Percentiles rank a stretch among this genome's conserved stretches.
Evolutionary conservation across 192 early-diverging fungal species (phyloP).

Genomic region (Endogone sp.): DNA sequence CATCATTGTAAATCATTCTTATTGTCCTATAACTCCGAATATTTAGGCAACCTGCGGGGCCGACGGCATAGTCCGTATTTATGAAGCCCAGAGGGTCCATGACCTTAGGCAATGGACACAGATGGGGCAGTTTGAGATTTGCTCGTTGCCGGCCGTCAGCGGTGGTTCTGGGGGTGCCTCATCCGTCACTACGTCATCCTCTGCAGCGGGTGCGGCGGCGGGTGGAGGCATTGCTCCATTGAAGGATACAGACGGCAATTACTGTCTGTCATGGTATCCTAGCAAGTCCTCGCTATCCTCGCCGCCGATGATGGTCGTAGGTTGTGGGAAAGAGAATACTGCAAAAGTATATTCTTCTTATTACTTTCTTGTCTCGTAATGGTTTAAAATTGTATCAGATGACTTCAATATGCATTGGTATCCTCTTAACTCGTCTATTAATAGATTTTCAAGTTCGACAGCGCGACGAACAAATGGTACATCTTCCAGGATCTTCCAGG

Average conservation of each 20-base stretch:
- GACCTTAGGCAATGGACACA: slow-evolving; percentile 76
- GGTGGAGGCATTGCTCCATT: neutral
- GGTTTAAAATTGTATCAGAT: no score
- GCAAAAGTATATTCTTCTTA: slow-evolving; percentile 36
- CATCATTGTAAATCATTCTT: neutral
- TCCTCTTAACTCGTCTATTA: neutral
- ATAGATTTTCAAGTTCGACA: slow-evolving; percentile 55
- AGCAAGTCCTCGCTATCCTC: slow-evolving; percentile 66
- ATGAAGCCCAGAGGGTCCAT: slow-evolving; percentile 79
- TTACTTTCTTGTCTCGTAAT: neutral
- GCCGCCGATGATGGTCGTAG: slow-evolving; percentile 78
- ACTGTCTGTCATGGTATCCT: slow-evolving; percentile 87
- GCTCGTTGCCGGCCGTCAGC: slow-evolving; percentile 22
- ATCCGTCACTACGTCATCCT: neutral
- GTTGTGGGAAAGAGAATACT: slow-evolving; percentile 75
- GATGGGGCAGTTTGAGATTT: slow-evolving; percentile 54
- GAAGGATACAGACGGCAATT: slow-evolving; percentile 75
- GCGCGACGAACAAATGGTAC: slow-evolving; percentile 50
- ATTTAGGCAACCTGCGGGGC: slow-evolving; percentile 70
- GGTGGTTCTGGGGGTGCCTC: slow-evolving; percentile 28
- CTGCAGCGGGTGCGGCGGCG: no score
- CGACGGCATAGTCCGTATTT: slow-evolving; percentile 83
- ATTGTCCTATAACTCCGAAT: neutral
- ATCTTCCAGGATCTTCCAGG: slow-evolving; percentile 49
- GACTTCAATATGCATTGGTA: no score